A percentile compares a stretch with the other conserved stretches of the same genome.
Evolutionary conservation across 2,329 filamentous ascomycete genomes (phyloP).

Genomic region (Rachicladosporium sp.): DNA sequence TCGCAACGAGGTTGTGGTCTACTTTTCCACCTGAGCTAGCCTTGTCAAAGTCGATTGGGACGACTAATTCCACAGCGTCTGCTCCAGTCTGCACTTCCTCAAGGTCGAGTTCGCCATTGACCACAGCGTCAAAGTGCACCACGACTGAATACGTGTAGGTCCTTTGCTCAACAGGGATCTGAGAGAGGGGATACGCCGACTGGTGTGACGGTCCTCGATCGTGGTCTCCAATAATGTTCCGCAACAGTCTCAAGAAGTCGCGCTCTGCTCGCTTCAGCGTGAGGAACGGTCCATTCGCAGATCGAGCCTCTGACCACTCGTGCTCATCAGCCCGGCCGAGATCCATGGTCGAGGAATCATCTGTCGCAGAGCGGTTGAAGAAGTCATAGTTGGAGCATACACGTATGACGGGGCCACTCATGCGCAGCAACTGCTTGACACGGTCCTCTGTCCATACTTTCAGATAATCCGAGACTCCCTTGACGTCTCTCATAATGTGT

Average conservation of each 20-base stretch:
- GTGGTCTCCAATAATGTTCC: slow-evolving; percentile 43
- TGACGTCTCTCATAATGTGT: slow-evolving; percentile 53
- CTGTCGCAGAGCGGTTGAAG: slow-evolving; percentile 51
- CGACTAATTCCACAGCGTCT: slow-evolving; percentile 50
- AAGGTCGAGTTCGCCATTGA: slow-evolving; percentile 44
- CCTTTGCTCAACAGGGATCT: slow-evolving; percentile 47
- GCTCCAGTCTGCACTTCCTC: slow-evolving; percentile 54
- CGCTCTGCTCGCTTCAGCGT: slow-evolving; percentile 56
- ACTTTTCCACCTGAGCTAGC: background rate
- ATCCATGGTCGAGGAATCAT: background rate
- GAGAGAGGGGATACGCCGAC: slow-evolving; percentile 53
- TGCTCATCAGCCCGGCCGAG: slow-evolving; percentile 20
- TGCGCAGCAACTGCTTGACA: slow-evolving; percentile 45
- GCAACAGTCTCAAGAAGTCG: slow-evolving; percentile 58
- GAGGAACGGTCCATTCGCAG: slow-evolving; percentile 45
- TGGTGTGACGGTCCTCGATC: slow-evolving; percentile 45
- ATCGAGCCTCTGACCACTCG: slow-evolving; percentile 6
- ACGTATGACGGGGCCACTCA: slow-evolving; percentile 47
- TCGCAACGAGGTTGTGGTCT: slow-evolving; percentile 32
- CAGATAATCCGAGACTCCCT: slow-evolving; percentile 53
- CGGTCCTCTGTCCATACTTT: slow-evolving; percentile 40
- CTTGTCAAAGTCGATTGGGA: slow-evolving; percentile 4
- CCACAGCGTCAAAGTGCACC: slow-evolving; percentile 45
- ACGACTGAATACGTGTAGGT: slow-evolving; percentile 57
- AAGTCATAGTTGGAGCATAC: slow-evolving; percentile 64